Conservation (phyloP, 2,329 filamentous ascomycete species). For the Diplodia corticola region DNA sequence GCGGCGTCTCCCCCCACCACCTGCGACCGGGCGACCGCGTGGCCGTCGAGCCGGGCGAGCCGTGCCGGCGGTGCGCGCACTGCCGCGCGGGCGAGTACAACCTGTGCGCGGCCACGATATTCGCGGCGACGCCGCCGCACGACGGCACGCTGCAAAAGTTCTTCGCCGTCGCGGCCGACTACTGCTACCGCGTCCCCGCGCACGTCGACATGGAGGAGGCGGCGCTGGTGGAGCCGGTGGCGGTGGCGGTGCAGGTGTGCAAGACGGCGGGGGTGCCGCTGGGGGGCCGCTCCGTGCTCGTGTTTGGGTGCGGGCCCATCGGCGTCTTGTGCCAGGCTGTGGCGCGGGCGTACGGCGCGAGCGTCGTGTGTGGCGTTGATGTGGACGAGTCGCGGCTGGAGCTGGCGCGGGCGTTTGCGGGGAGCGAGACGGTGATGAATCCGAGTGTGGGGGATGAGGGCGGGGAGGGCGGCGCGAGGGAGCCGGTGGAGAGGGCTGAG, state of each 20-base stretch:
- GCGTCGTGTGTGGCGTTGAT: conserved; percentile 29
- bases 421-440: conserved; percentile 25
- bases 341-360: conserved; percentile 29
- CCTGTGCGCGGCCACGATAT: conserved; percentile 25
- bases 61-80: conserved; percentile 26
- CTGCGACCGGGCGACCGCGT: conserved; percentile 28
- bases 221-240: conserved; percentile 32
- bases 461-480: too few relatives aligned
- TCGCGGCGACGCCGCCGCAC: conserved; percentile 28
- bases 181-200: conserved; percentile 32
- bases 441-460: conserved; percentile 19
- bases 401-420: conserved; percentile 30
- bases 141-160: conserved; percentile 33
- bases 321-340: conserved; percentile 32
- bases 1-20: conserved; percentile 25
- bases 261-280: conserved; percentile 26
- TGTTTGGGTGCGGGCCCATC: conserved; percentile 31
- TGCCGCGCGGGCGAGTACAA: conserved; percentile 26
- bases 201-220: conserved; percentile 31
- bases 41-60: conserved; percentile 29
- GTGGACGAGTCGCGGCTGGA: conserved; percentile 27
- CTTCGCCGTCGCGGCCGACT: conserved; percentile 30
- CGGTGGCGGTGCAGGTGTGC: conserved; percentile 31
- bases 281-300: conserved; percentile 26
- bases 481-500: conserved; percentile 24